A percentile compares a stretch with the other conserved stretches of the same genome.
Evolutionary conservation across 2,329 filamentous ascomycete species (phyloP).

Genomic region (Cladosporium sp.): DNA sequence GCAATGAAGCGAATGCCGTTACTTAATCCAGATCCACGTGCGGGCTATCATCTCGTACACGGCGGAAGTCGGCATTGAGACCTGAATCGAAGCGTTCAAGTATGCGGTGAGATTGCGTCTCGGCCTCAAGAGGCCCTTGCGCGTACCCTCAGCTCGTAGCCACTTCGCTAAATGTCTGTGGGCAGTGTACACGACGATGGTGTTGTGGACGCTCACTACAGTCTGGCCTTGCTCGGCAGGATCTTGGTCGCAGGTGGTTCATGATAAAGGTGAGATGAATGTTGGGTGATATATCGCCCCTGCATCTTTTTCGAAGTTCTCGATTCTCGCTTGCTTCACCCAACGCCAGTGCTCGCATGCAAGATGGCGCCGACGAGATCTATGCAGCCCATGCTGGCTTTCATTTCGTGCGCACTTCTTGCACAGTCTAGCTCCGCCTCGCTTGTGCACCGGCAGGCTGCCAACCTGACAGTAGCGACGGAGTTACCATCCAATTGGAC

Average conservation of each 20-base stretch:
- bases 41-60: neutral
- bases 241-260: neutral
- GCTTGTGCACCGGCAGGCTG: conserved; percentile 1
- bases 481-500: conserved; percentile 20
- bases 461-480: neutral
- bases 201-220: neutral
- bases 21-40: neutral
- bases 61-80: neutral
- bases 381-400: neutral
- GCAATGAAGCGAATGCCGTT: neutral
- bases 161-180: neutral
- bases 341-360: neutral
- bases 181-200: neutral
- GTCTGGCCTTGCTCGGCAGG: neutral
- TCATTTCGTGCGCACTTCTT: neutral
- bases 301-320: neutral
- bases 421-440: neutral
- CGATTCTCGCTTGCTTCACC: neutral
- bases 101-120: neutral
- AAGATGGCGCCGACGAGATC: neutral
- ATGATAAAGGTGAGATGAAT: neutral
- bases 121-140: neutral
- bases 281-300: neutral
- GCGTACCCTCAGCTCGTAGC: neutral
- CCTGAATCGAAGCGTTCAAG: neutral